A percentile compares a stretch with the other conserved stretches of the same genome.
phyloP scores from a whole-genome alignment of 2,329 filamentous ascomycete genomes.

The Septoria linicola region DNA sequence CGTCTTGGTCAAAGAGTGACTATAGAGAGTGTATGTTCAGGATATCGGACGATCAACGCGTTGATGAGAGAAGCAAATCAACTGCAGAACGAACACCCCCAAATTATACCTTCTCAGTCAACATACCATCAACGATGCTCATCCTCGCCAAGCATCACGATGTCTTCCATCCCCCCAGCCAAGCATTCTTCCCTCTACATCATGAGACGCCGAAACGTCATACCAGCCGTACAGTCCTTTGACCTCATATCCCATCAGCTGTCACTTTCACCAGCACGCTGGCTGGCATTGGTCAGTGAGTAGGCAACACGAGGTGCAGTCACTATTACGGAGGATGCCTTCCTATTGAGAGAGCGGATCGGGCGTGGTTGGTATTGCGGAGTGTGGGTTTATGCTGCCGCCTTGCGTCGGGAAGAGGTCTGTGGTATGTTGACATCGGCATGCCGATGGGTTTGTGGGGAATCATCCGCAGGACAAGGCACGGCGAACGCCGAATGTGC shows the following conservation, averaged over 20 bases:
- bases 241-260: neutral
- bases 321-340: neutral
- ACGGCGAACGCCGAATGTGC: neutral
- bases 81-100: neutral
- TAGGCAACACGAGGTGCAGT: neutral
- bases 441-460: constrained; percentile 4
- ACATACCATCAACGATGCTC: no score
- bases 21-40: neutral
- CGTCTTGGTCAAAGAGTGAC: neutral
- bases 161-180: neutral
- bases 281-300: neutral
- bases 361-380: neutral
- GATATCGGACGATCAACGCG: neutral
- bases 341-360: neutral
- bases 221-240: no score
- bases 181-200: neutral
- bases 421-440: constrained; percentile 10
- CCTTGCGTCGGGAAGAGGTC: constrained; percentile 6
- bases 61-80: neutral
- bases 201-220: neutral
- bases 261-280: neutral
- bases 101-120: neutral
- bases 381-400: neutral
- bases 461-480: neutral
- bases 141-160: neutral